Evolutionary conservation across 208 protist species (phyloP), one percentile per base, ranked within the genome.

Genomic region (Trypanosoma mega): DNA sequence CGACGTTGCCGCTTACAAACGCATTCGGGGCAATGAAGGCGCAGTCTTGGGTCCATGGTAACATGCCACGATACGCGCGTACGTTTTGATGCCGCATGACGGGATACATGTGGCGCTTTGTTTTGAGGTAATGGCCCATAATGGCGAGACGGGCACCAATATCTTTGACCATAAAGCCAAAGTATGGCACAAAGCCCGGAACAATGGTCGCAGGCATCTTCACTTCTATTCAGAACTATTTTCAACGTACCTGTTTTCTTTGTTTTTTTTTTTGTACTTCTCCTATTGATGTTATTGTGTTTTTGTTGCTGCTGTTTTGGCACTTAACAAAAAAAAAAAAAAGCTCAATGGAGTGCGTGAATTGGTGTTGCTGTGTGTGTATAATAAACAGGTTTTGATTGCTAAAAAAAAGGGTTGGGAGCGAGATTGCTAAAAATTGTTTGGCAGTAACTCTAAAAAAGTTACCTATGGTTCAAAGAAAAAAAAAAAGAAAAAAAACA

Each of bases 21-120:
- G 89, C 89, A 50, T 61, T 93, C 34, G 93, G 93, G 8, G 93
- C 90, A 45, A 97, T 85, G 63, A 97, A 97, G n/a, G 68, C 41
- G 12, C 69, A 73, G 33, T 93, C 86, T 54, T 92, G 77, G 36
- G 87, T 91, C 74, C 74, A 87, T 48, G 87, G 90, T 36, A 93
- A 73, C 84, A 95, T 86, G 12, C 82, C 79, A 44, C 85, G 82
- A 64, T 95, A 93, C 39, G 78, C 89, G 27, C 85, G 80, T 0
- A 93, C 63, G 63, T 93, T 93, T 58, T 95, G 89, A 50, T 95
- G 89, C 6, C 84, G 83, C 52, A 83, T 89, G 29, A 95, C 82
- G 26, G 89, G 89, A 62, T 92, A 92, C 50, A 82, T 76, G 58
- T 86, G 73, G 3, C 86, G 89, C 26, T 69, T 72, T 23, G 74